Evolutionary conservation across 1,284 basidiomycete genomes (phyloP).

Genomic region (Ganoderma lucidum): DNA sequence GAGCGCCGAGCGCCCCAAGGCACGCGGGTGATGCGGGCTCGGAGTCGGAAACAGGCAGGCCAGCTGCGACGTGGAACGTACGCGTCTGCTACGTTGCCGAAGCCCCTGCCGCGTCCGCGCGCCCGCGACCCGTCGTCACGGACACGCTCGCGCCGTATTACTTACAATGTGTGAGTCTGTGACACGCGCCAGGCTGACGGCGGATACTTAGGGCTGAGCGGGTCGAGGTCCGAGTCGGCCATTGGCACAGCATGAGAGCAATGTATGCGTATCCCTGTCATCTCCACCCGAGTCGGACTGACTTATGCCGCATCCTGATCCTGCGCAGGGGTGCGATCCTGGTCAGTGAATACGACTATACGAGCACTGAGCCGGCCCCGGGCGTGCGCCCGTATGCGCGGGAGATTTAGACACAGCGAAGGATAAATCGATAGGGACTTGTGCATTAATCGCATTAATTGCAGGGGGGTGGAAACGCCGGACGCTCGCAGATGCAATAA

Average conservation of each 20-base stretch:
- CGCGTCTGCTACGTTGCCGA: not conserved
- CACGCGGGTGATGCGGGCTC: not conserved
- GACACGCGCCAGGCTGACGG: slow-evolving; percentile 1
- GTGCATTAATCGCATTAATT: slow-evolving; percentile 23
- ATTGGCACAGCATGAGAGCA: not conserved
- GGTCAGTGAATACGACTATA: no score
- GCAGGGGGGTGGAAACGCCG: slow-evolving; percentile 26
- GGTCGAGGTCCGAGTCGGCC: not conserved
- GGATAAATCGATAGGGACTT: not conserved
- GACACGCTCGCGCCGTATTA: not conserved
- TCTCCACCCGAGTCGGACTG: slow-evolving; percentile 23
- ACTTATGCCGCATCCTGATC: not conserved
- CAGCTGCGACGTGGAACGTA: not conserved
- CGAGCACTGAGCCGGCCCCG: no score
- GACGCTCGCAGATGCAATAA: slow-evolving; percentile 7
- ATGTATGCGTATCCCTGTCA: not conserved
- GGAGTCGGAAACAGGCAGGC: not conserved
- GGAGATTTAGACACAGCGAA: not conserved
- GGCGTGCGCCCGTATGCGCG: not conserved
- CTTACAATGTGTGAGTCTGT: not conserved
- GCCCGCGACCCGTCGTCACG: slow-evolving; percentile 1
- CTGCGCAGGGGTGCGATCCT: not conserved
- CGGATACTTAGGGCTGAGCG: not conserved
- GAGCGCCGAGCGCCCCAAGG: not conserved
- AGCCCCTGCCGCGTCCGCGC: not conserved